Base-by-base conservation (phyloP, 192 early-diverging fungal species). In the Thamnidium elegans region DNA sequence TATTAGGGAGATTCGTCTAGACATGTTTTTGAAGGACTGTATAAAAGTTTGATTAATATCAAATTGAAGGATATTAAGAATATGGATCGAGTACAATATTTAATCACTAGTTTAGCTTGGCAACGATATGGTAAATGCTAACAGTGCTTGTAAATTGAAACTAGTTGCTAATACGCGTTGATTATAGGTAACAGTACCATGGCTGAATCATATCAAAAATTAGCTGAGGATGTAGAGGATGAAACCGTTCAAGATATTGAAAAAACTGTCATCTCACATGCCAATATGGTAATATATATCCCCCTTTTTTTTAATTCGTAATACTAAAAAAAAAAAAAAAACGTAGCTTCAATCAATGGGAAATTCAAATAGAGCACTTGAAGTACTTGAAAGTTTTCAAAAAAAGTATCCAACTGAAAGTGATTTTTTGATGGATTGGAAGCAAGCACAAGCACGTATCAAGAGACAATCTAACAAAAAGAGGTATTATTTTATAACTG, bases 261-360 rank as follows among this genome's bases (percentile, higher is more conserved):
- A 56, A 56, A 56, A 30, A 56, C 30, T 11, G 17, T 20, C 32
- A 34, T 56, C 17, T 56, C 34, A 56, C 31, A 15, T 39, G 31
- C 55, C 31, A 34, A 56, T 56, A 19, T 56, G 31, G 55, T 56
- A 56, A 56, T 46, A 8, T 46, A 46, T 46, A 46, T 15, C 44
- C 0, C 15, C 3, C 3, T 46, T 11, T 46, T 8, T 46, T 46
- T 46, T 46, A 26, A 26, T 13, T 10, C 1, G 13, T 0, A 31
- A 56, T 56, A 39, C 2, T 19, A 55, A 7, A 14, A 19, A 55
- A 17, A 55, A 36, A 14, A 30, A 55, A 56, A 30, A 53, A 53
- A 26, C 15, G n/a, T 17, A 56, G 55, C 17, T 39, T 36, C 34
- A 36, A 15, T 19, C 8, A 17, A 34, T 39, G 19, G 55, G 55